These are phyloP conservation scores for Helicostylum pulchrum DNA, from an alignment of 192 early-diverging fungal species.

Conservation along the genomic window DNA sequence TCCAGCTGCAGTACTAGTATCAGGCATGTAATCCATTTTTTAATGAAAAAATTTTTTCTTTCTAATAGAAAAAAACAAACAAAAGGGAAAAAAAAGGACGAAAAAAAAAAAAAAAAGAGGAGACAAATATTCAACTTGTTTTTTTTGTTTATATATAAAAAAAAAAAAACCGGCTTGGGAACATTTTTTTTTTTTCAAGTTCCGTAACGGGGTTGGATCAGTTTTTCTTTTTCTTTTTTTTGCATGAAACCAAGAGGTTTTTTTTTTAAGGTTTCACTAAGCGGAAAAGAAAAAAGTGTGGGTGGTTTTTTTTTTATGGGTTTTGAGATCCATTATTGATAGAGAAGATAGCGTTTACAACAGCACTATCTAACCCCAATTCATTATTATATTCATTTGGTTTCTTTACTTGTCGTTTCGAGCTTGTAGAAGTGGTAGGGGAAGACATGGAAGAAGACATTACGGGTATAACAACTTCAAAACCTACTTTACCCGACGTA, in stretches of 20 bases:
- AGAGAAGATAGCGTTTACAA: constrained; percentile 34
- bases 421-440: constrained; percentile 10
- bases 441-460: constrained; percentile 34
- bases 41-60: background rate
- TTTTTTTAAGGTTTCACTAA: background rate
- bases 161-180: too few relatives aligned
- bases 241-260: background rate
- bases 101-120: constrained; percentile 8
- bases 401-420: background rate
- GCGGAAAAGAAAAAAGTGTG: background rate
- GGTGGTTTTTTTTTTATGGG: constrained; percentile 12
- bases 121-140: background rate
- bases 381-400: constrained; percentile 17
- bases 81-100: constrained; percentile 12
- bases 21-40: constrained; percentile 12
- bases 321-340: constrained; percentile 24
- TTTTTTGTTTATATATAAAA: too few relatives aligned
- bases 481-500: constrained; percentile 21
- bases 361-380: constrained; percentile 30
- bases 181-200: too few relatives aligned
- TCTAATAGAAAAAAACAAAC: background rate
- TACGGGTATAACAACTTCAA: constrained; percentile 30
- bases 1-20: constrained; percentile 17
- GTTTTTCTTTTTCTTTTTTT: background rate
- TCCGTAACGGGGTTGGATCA: too few relatives aligned